Base-by-base conservation (phyloP, 1,284 basidiomycete species). In the Ustilago vetiveriae region DNA sequence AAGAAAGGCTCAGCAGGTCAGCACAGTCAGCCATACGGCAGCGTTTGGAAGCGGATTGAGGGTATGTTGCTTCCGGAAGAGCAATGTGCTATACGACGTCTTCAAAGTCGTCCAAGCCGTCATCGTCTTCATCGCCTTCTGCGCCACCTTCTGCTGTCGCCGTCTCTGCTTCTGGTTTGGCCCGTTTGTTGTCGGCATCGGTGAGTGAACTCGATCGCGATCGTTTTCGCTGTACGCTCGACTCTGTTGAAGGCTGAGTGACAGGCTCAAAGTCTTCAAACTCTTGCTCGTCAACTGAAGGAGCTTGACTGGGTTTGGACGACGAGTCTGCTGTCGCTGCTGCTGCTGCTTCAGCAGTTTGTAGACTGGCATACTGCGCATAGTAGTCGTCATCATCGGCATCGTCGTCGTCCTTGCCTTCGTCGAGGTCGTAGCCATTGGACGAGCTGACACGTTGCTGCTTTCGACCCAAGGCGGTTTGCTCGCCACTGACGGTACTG, bases 401-500 rank as follows among this genome's bases (percentile, higher is more conserved):
- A 2, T 58, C 68, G 17, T 65, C 54, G 26, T 57, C 52, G 14
- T 65, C 51, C 38, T 63, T 68, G 37, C 63, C 62, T 26, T 57
- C 57, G n/a, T 66, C 59, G 10, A 59, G 50, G 21, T 70, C 53
- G 27, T 43, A 39, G 19, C 56, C 65, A 21, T 41, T 65, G 10
- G 55, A 55, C 8, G 59, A 59, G 10, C 67, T 60, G 29, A 68
- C 24, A 13, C 59, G 60, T 19, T 69, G 50, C 47, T 74, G 62
- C 47, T 58, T 73, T 36, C 72, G 64, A 17, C 94, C 94, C 24
- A 95, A 85, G 17, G 92, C 89, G 0, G 94, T 97, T 65, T 91
- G 84, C 74, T 94, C 90, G 17, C 93, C 94, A 13, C 92, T 90
- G 69, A 98, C 91, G 4, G 95, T 98, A 81, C 92, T 94, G 82